Evolutionary conservation across 441 rosid genomes (phyloP).

Genomic region (California macrophylla): DNA sequence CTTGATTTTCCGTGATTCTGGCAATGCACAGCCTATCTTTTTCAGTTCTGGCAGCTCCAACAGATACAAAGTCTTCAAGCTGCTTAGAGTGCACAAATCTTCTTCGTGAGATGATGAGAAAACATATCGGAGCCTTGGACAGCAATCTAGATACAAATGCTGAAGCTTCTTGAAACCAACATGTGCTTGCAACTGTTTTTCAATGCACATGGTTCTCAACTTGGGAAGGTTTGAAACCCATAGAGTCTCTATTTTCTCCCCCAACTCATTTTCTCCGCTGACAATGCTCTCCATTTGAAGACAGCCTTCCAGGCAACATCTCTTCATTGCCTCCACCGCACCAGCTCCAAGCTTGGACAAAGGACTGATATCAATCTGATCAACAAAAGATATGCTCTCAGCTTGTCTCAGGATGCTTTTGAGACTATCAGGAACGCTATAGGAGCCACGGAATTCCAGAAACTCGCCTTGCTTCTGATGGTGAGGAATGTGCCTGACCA

Average conservation of each 20-base stretch:
- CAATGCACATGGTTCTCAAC: constrained; percentile 20
- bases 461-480: neutral
- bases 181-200: constrained; percentile 3
- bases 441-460: constrained; percentile 28
- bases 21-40: constrained; percentile 19
- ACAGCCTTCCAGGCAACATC: constrained; percentile 38
- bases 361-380: constrained; percentile 19
- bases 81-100: constrained; percentile 10
- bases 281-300: constrained; percentile 22
- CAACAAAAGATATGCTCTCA: constrained; percentile 27
- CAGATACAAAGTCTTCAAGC: constrained; percentile 24
- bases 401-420: constrained; percentile 22
- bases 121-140: constrained; percentile 29
- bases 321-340: constrained; percentile 20
- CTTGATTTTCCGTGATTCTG: neutral
- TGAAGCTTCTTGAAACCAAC: constrained; percentile 26
- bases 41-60: constrained; percentile 34
- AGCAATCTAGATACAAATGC: constrained; percentile 34
- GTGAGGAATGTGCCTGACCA: constrained; percentile 13
- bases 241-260: constrained; percentile 26
- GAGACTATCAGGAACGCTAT: constrained; percentile 18
- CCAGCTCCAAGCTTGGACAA: constrained; percentile 22
- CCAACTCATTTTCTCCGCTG: constrained; percentile 12
- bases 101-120: constrained; percentile 17
- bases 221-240: constrained; percentile 34